Evolutionary conservation across 176 grass and related monocot genomes (phyloP).

Genomic region (Carex littledalei): DNA sequence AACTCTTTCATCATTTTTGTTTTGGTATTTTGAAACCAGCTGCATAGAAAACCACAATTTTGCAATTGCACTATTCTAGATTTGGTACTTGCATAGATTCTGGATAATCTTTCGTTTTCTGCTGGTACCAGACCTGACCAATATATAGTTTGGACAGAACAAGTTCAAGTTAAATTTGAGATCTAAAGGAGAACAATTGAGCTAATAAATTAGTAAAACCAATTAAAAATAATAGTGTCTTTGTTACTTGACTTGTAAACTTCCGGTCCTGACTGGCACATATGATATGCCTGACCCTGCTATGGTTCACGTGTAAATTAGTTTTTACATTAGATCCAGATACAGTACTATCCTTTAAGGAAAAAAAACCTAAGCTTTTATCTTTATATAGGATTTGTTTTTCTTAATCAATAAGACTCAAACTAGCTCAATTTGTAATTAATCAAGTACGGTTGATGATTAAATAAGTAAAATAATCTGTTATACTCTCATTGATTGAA

Average conservation of each 20-base stretch:
- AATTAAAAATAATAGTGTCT: neutral
- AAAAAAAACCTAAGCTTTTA: neutral
- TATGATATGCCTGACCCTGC: no score
- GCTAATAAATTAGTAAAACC: neutral
- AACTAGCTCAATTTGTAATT: neutral
- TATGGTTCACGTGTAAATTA: neutral
- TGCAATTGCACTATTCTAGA: neutral
- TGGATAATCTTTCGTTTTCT: no score
- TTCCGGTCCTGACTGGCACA: neutral
- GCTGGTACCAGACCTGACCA: neutral
- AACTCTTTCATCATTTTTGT: constrained; percentile 12
- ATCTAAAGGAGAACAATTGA: neutral
- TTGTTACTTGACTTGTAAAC: neutral
- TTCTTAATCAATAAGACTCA: neutral
- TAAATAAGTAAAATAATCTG: neutral
- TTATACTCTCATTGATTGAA: neutral
- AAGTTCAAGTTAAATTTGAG: neutral
- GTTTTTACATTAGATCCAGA: neutral
- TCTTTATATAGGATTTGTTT: neutral
- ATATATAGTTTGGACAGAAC: neutral
- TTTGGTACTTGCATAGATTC: neutral
- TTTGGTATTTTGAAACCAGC: constrained; percentile 1
- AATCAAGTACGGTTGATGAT: neutral
- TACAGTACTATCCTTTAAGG: neutral
- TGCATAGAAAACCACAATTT: neutral